Percentiles rank a stretch among this genome's conserved stretches.
Evolutionary conservation across 371 early-diverging fungal species (phyloP).

Genomic region (Mortierella sp.): DNA sequence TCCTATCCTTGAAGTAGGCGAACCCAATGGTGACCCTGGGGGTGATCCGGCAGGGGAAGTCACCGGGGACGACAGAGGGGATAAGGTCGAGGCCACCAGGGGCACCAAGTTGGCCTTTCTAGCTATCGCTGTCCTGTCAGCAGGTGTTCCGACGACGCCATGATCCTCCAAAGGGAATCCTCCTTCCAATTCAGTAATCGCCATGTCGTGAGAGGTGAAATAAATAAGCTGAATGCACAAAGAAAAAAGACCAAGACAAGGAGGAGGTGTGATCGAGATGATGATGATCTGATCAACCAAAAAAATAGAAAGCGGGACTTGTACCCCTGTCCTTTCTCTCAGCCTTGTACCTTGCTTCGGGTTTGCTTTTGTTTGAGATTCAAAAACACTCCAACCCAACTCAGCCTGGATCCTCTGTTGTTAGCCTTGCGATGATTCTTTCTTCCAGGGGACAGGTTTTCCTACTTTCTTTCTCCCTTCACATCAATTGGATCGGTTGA

Average conservation of each 20-base stretch:
- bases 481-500: constrained; percentile 1
- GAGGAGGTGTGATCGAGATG: neutral
- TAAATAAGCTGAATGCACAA: neutral
- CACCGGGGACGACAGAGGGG: constrained; percentile 20
- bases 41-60: constrained; percentile 11
- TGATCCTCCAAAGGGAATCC: neutral
- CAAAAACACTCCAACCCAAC: constrained; percentile 1
- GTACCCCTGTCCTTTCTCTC: neutral
- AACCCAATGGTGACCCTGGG: neutral
- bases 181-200: neutral
- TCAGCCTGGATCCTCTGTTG: neutral
- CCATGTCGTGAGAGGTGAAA: neutral
- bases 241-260: neutral
- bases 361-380: neutral
- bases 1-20: constrained; percentile 8
- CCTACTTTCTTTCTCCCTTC: neutral
- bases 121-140: constrained; percentile 6
- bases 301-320: neutral
- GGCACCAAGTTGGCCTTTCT: constrained; percentile 27
- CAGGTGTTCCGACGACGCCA: neutral
- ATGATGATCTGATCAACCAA: neutral
- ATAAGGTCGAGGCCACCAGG: constrained; percentile 20
- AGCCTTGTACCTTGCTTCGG: neutral
- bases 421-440: neutral
- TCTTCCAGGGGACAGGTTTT: neutral